phyloP scores from a whole-genome alignment of 371 early-diverging fungal species.

The Pancytospora epiphaga region DNA sequence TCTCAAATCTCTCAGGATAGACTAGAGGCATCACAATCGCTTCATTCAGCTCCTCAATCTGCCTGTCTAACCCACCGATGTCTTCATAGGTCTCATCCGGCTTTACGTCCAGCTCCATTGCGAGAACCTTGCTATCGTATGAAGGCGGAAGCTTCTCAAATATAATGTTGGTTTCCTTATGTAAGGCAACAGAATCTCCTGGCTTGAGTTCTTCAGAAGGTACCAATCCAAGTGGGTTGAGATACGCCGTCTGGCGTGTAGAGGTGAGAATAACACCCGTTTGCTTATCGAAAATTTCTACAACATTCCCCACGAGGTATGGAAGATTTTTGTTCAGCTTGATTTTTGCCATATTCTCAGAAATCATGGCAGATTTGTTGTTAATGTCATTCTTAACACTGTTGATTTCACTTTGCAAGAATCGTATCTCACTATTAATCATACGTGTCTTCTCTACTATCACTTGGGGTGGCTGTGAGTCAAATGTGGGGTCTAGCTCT shows the following conservation, averaged over 20 bases:
- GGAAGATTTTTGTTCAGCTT: slow-evolving; percentile 94
- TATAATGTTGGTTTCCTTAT: slow-evolving; percentile 95
- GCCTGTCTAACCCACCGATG: slow-evolving; percentile 93
- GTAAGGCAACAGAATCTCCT: slow-evolving; percentile 95
- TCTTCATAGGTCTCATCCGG: slow-evolving; percentile 96
- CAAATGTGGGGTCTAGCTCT: slow-evolving; percentile 36
- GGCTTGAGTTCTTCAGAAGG: slow-evolving; percentile 79
- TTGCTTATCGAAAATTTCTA: slow-evolving; percentile 68
- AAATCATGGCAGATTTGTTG: slow-evolving; percentile 73
- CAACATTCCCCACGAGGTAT: slow-evolving; percentile 91
- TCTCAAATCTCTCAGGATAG: slow-evolving; percentile 84
- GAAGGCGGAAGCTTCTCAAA: slow-evolving; percentile 93
- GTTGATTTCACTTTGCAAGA: slow-evolving; percentile 53
- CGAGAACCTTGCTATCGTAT: slow-evolving; percentile 95
- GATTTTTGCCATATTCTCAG: slow-evolving; percentile 95
- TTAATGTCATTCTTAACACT: slow-evolving; percentile 56
- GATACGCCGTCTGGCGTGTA: slow-evolving; percentile 62
- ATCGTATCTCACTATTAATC: slow-evolving; percentile 56
- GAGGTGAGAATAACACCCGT: slow-evolving; percentile 42
- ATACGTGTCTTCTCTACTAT: slow-evolving; percentile 44
- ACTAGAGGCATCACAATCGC: slow-evolving; percentile 94
- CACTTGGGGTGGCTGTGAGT: slow-evolving; percentile 14
- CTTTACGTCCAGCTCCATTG: slow-evolving; percentile 99
- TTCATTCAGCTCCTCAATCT: slow-evolving; percentile 94
- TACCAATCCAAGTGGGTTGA: slow-evolving; percentile 92